Conservation (phyloP, 1,284 basidiomycete genomes). For the Ceratobasidium sp. region DNA sequence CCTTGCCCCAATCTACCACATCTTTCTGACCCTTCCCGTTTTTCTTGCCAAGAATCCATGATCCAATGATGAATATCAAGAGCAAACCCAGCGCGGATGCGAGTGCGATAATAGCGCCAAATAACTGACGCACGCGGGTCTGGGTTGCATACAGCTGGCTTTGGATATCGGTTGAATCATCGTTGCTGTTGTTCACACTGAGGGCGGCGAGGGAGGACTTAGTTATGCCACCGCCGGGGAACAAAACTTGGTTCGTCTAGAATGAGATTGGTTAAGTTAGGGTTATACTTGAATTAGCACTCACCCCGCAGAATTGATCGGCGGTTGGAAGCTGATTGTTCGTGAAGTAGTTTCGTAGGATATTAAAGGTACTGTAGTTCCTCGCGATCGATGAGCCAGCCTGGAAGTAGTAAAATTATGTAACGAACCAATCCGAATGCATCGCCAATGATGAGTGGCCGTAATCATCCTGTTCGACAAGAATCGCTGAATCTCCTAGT, state of each 20-base stretch:
- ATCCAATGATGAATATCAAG: not conserved
- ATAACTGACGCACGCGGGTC: not conserved
- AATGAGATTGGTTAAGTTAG: not conserved
- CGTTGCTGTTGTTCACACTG: not conserved
- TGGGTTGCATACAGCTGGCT: not conserved
- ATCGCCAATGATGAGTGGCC: conserved; percentile 21
- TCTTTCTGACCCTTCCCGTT: not conserved
- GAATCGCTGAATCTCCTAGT: conserved; percentile 31
- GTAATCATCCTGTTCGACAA: conserved; percentile 42
- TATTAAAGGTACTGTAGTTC: not conserved
- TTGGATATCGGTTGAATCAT: not conserved
- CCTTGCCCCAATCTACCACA: conserved; percentile 2
- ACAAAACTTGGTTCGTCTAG: not conserved
- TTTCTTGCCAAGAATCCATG: not conserved
- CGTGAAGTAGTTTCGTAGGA: not conserved
- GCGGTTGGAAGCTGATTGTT: not conserved
- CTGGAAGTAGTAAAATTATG: no score
- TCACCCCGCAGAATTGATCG: not conserved
- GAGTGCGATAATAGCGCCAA: conserved; percentile 4
- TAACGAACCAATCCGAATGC: conserved; percentile 17
- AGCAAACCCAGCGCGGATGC: not conserved
- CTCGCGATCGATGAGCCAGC: not conserved
- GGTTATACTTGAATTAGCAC: not conserved
- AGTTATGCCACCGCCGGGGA: not conserved
- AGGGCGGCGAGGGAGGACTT: no score